Conservation (phyloP, 345 rosid genomes). For the Euphorbia pulcherrima region DNA sequence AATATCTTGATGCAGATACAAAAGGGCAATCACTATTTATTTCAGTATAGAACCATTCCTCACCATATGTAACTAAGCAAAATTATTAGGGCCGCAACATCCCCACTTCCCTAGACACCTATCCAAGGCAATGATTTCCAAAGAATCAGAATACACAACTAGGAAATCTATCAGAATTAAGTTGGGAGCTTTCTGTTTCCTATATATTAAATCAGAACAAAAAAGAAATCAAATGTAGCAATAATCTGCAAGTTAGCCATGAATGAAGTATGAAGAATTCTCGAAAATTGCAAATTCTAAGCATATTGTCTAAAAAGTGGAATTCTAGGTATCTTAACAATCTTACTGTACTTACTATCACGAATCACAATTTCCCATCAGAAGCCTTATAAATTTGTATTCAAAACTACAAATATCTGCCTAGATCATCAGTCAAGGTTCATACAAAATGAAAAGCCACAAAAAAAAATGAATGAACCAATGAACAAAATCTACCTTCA, state of each 20-base stretch:
- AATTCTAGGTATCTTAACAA: neutral
- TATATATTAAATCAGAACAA: neutral
- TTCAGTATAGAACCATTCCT: neutral
- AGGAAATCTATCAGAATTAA: neutral
- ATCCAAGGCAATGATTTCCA: constrained; percentile 8
- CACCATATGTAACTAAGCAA: neutral
- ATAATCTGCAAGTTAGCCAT: neutral
- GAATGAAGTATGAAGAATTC: neutral
- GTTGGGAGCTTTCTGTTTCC: neutral
- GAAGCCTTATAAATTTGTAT: neutral
- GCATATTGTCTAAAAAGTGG: neutral
- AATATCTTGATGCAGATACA: constrained; percentile 12
- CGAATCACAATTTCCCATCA: neutral
- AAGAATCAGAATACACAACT: constrained; percentile 12
- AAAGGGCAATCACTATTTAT: constrained; percentile 2
- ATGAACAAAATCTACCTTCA: constrained; percentile 43
- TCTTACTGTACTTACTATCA: neutral
- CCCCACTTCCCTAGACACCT: constrained; percentile 25
- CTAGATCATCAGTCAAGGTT: constrained; percentile 4
- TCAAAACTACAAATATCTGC: neutral
- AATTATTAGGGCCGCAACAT: constrained; percentile 11
- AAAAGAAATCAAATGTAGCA: neutral
- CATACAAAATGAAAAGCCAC: neutral
- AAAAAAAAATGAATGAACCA: neutral
- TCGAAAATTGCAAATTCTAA: neutral